Conservation (phyloP, 1,139 yeast species). For the Candida freyschussii region DNA sequence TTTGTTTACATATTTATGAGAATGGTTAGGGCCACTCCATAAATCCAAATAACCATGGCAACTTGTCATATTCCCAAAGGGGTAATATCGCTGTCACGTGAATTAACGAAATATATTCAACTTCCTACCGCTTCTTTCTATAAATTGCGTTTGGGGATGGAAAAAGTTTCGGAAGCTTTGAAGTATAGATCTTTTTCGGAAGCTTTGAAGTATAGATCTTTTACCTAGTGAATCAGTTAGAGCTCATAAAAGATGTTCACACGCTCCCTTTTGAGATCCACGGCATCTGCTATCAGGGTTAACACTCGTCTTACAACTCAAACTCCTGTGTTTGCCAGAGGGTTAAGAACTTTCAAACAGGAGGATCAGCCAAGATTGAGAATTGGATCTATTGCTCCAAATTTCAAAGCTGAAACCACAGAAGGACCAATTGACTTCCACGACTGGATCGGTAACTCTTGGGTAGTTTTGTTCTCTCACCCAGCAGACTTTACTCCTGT, state of each 20-base stretch:
- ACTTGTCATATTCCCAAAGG: too few relatives aligned
- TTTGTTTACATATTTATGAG: too few relatives aligned
- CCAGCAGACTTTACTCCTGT: conserved; percentile 90
- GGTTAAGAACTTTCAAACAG: conserved; percentile 43
- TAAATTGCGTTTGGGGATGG: too few relatives aligned
- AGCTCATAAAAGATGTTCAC: conserved; percentile 25
- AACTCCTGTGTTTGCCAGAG: conserved; percentile 25
- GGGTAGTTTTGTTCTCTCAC: conserved; percentile 81
- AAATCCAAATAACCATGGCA: too few relatives aligned
- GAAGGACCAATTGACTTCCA: conserved; percentile 72
- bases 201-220: too few relatives aligned
- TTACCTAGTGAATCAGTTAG: background rate
- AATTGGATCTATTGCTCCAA: conserved; percentile 74
- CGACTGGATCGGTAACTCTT: conserved; percentile 66
- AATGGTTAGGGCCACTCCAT: too few relatives aligned
- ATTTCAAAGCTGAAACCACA: conserved; percentile 70
- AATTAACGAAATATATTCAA: too few relatives aligned
- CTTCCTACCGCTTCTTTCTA: too few relatives aligned
- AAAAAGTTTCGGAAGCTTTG: too few relatives aligned
- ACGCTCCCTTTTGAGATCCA: conserved; percentile 27
- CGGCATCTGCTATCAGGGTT: conserved; percentile 22
- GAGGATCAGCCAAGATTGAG: conserved; percentile 60
- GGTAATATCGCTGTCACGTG: too few relatives aligned
- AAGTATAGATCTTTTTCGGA: too few relatives aligned
- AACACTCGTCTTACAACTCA: conserved; percentile 16